A percentile compares a stretch with the other conserved stretches of the same genome.
Evolutionary conservation across 106 monocot genomes (phyloP).

Genomic region (Gastrodia elata): DNA sequence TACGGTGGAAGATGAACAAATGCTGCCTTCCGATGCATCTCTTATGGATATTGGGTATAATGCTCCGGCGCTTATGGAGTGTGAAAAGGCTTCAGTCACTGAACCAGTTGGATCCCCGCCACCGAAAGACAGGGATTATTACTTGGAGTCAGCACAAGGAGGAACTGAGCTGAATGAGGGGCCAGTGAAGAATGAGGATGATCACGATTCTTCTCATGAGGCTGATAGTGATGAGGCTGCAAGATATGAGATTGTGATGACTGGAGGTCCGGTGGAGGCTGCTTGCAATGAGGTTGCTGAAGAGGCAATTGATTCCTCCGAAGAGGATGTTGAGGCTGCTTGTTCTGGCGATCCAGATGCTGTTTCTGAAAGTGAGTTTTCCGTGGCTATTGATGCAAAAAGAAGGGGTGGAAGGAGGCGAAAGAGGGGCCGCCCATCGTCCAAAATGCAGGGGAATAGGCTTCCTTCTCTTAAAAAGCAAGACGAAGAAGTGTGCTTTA

Average conservation of each 20-base stretch:
- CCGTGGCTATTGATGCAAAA: slow-evolving; percentile 7
- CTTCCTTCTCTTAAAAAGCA: slow-evolving; percentile 22
- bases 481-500: slow-evolving; percentile 50
- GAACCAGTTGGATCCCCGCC: background rate
- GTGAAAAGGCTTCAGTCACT: background rate
- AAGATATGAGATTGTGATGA: background rate
- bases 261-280: background rate
- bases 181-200: background rate
- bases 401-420: slow-evolving; percentile 17
- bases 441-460: slow-evolving; percentile 8
- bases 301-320: background rate
- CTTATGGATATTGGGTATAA: background rate
- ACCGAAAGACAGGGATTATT: background rate
- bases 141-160: background rate
- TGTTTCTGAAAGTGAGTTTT: slow-evolving; percentile 5
- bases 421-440: slow-evolving; percentile 27
- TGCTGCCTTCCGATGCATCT: background rate
- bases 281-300: slow-evolving; percentile 1
- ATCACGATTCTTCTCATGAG: background rate
- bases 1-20: background rate
- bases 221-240: slow-evolving; percentile 1
- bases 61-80: background rate
- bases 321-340: slow-evolving; percentile 4
- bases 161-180: background rate
- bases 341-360: background rate